Evolutionary conservation across 768 basidiomycete genomes (phyloP).

Genomic region (Tubosaeta sp.): DNA sequence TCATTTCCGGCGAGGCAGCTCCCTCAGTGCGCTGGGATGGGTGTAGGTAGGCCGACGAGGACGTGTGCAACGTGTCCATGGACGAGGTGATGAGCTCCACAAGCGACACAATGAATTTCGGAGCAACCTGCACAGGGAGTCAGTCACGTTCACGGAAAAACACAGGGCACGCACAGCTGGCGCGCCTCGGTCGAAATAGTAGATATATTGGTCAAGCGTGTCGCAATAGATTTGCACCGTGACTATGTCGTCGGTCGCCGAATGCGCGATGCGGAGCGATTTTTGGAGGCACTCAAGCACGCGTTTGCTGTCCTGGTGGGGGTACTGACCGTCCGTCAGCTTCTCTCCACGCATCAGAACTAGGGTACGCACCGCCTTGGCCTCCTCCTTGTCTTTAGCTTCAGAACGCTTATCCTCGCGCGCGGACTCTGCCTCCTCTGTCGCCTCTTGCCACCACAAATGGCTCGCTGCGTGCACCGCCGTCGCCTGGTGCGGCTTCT

Average conservation of each 20-base stretch:
- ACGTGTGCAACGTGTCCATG: conserved; percentile 80
- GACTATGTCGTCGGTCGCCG: conserved; percentile 94
- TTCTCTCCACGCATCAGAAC: background rate
- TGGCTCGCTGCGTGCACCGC: conserved; percentile 95
- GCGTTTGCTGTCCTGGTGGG: conserved; percentile 93
- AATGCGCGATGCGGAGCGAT: conserved; percentile 92
- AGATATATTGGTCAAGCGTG: conserved; percentile 92
- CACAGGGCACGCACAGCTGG: conserved; percentile 63
- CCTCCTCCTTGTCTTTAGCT: conserved; percentile 26
- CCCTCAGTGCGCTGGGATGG: conserved; percentile 89
- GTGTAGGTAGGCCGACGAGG: conserved; percentile 68
- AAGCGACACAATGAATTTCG: conserved; percentile 94
- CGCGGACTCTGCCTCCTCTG: conserved; percentile 40
- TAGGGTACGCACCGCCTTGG: conserved; percentile 48
- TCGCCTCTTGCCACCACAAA: conserved; percentile 91
- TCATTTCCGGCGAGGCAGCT: conserved; percentile 91
- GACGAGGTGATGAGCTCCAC: conserved; percentile 94
- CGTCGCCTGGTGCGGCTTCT: conserved; percentile 97
- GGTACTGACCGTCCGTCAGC: conserved; percentile 45
- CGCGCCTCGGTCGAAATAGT: conserved; percentile 92
- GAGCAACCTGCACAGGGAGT: conserved; percentile 55
- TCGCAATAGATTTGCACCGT: conserved; percentile 96
- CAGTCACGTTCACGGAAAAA: background rate
- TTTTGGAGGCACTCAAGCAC: conserved; percentile 98
- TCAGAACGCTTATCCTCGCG: conserved; percentile 11